Evolutionary conservation across 768 basidiomycete species (phyloP), one percentile per base, ranked within the genome.

Genomic region (Suillus alpinus): DNA sequence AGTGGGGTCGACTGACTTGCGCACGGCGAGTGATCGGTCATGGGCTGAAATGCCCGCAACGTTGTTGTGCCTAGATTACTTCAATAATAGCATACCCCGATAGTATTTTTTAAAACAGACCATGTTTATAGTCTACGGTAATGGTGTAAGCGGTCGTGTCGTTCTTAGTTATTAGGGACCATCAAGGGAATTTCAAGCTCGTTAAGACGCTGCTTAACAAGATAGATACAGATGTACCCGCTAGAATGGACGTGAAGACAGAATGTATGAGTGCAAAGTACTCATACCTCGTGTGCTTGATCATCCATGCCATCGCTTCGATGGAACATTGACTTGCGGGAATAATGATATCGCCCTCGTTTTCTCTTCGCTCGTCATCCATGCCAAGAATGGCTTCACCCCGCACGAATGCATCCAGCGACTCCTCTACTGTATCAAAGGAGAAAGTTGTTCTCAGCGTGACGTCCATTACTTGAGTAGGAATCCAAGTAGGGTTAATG

Each of bases 301-400:
- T 94, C 85, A 98, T 91, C 93, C 94, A 99, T 0, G 95, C 96
- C 96, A 99, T 98, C 70, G 95, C 92, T 75, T 98, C 92, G 1
- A 94, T 92, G 39, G 95, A 94, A 65, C 92, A 87, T 58, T 86
- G 83, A 29, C 81, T 81, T 2, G 86, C 96, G 13, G 96, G 86
- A 69, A 94, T 89, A 71, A 98, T 94, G 60, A 98, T 78, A 74
- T 98, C 97, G 2, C 96, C 96, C 73, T 98, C 97, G 72, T 98
- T 99, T 77, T 99, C 97, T 62, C 97, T 81, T 64, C 81, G 80
- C 76, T 97, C 91, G 75, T 98, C 96, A 73, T 99, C 97, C 89
- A 98, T 94, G 8, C 98, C 96, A 1, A 98, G 91, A 59, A 99
- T 81, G 65, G 98, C 95, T 70, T 96, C 92, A 1, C 95, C 95